These are phyloP conservation scores for Suhomyces vadensis DNA, from an alignment of 805 yeast species.

Conservation along the genomic window DNA sequence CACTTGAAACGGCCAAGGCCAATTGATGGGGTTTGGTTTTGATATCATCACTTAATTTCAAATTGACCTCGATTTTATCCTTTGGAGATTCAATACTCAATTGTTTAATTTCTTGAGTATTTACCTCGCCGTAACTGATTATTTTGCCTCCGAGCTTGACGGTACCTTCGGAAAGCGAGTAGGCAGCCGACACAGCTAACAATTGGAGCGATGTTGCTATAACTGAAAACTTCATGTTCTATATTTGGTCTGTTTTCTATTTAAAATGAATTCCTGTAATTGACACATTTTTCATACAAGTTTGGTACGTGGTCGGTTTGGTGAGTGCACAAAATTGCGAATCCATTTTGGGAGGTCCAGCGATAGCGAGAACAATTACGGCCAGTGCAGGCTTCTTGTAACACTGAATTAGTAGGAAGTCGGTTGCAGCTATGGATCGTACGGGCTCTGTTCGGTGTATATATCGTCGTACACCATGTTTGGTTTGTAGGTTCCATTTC, in stretches of 20 bases:
- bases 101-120: slow-evolving; percentile 31
- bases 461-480: neutral
- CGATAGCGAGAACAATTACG: too few relatives aligned
- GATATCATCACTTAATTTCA: slow-evolving; percentile 23
- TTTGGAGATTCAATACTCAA: slow-evolving; percentile 31
- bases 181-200: slow-evolving; percentile 26
- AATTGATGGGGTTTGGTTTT: slow-evolving; percentile 36
- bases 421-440: too few relatives aligned
- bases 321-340: slow-evolving; percentile 4
- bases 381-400: too few relatives aligned
- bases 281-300: slow-evolving; percentile 3
- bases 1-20: slow-evolving; percentile 29
- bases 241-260: neutral
- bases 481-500: too few relatives aligned
- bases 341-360: slow-evolving; percentile 1
- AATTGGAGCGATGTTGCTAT: slow-evolving; percentile 20
- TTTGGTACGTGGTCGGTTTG: slow-evolving; percentile 7
- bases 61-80: slow-evolving; percentile 31
- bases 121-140: slow-evolving; percentile 31
- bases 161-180: slow-evolving; percentile 29
- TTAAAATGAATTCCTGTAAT: neutral
- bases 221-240: slow-evolving; percentile 23
- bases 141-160: slow-evolving; percentile 26
- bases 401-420: too few relatives aligned
- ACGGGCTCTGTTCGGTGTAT: neutral